Evolutionary conservation across 768 basidiomycete species (phyloP), one percentile per base, ranked within the genome.

Genomic region (Boletellus sp.): DNA sequence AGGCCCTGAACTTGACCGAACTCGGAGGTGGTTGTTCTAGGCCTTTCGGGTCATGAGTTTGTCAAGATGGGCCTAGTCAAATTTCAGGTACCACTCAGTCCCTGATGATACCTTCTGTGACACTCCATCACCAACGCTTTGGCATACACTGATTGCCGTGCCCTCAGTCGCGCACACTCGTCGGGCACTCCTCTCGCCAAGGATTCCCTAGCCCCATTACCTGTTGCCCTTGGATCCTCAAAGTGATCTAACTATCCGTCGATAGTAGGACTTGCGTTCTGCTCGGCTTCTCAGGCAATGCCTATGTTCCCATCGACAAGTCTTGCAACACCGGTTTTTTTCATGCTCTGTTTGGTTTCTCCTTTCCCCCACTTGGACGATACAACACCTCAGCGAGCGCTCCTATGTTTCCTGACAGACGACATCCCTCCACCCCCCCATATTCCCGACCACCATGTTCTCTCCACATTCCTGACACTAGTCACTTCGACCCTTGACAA

Each of bases 381-480:
- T 4, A 17, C 32, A 20, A 50, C 40, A 28, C 40, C 12, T 32
- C n/a, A 15, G 31, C 32, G 36, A 48, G 24, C 22, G 3, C 31
- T 12, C n/a, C n/a, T 17, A 23, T 41, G 33, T 20, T 48, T 17
- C 23, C 40, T 13, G 47, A 40, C 31, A 31, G 47, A 40, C 24
- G 34, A 19, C 31, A 46, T 48, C 45, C 43, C 20, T 53, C 22
- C 9, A 17, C 48, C 32, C 36, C 28, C 45, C n/a, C n/a, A n/a
- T n/a, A n/a, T n/a, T n/a, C n/a, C n/a, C n/a, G n/a, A n/a, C n/a
- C n/a, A n/a, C n/a, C n/a, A n/a, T n/a, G n/a, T n/a, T n/a, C n/a
- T 33, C 36, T 26, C 39, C 23, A 42, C 19, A 8, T 22, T 32
- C 4, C 17, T 6, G 19, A n/a, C 50, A 20, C 36, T 23, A 13